phyloP scores from a whole-genome alignment of 2,329 filamentous ascomycete genomes.

The Neurospora sp. region DNA sequence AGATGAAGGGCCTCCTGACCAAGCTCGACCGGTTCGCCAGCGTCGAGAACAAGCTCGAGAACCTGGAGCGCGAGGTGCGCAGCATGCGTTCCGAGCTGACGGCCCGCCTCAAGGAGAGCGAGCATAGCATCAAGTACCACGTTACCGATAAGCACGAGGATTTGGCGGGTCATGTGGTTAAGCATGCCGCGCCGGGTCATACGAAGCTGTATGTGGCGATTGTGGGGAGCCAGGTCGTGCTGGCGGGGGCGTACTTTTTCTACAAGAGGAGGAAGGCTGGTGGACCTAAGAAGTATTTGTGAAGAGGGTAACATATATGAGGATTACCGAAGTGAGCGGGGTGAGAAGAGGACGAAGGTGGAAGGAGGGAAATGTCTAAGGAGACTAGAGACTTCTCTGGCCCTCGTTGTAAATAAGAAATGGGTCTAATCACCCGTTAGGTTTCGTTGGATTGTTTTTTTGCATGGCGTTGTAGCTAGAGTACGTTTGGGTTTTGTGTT shows the following conservation, averaged over 20 bases:
- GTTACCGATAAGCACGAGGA: conserved; percentile 37
- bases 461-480: neutral
- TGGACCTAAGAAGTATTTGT: conserved; percentile 84
- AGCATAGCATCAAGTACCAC: conserved; percentile 41
- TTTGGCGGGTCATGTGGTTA: conserved; percentile 37
- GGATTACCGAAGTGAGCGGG: neutral
- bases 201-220: conserved; percentile 56
- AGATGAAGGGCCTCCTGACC: conserved; percentile 35
- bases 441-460: neutral
- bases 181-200: conserved; percentile 38
- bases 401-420: neutral
- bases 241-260: conserved; percentile 58
- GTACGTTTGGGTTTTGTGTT: neutral
- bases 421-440: neutral
- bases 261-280: conserved; percentile 73
- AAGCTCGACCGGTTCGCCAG: conserved; percentile 34
- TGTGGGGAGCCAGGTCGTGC: conserved; percentile 62
- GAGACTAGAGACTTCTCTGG: neutral
- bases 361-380: neutral
- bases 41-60: conserved; percentile 32
- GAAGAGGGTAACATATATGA: conserved; percentile 12
- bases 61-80: conserved; percentile 49
- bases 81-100: conserved; percentile 45
- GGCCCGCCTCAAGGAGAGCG: conserved; percentile 40
- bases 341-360: neutral